Evolutionary conservation across 495 filamentous ascomycete genomes (phyloP).

Genomic region (Trichoderma erinaceum): DNA sequence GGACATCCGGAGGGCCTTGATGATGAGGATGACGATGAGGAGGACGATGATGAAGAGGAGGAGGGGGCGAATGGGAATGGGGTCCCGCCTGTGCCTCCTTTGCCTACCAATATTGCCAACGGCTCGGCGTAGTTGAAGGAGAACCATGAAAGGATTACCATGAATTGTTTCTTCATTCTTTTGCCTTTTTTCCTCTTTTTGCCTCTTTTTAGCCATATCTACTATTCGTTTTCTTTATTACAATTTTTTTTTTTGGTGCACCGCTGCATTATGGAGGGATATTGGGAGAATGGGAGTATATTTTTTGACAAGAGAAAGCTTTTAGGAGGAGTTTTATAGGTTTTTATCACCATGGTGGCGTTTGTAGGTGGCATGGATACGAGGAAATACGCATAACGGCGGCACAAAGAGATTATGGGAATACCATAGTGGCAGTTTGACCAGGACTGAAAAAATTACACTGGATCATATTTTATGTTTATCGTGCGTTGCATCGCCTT

Average conservation of each 20-base stretch:
- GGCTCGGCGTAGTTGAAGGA: conserved; percentile 22
- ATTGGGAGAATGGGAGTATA: background rate
- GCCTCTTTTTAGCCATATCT: background rate
- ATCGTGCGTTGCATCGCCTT: background rate
- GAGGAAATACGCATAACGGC: background rate
- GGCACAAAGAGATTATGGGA: background rate
- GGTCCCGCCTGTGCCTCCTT: conserved; percentile 30
- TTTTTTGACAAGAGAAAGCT: background rate
- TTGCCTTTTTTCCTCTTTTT: background rate
- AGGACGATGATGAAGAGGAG: conserved; percentile 43
- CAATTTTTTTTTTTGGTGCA: background rate
- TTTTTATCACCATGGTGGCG: background rate
- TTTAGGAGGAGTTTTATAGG: background rate
- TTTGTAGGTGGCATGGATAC: background rate
- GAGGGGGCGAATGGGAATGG: conserved; percentile 32
- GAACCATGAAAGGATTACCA: background rate
- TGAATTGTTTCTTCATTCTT: background rate
- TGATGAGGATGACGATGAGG: conserved; percentile 44
- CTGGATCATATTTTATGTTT: no score
- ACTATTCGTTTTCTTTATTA: background rate
- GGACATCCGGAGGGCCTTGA: conserved; percentile 56
- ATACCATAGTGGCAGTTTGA: background rate
- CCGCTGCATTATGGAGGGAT: background rate
- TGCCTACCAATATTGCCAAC: conserved; percentile 25
- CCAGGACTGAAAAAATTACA: no score